These are phyloP conservation scores for Primulina eburnea DNA, from an alignment of 257 asterid genomes.

Conservation along the genomic window DNA sequence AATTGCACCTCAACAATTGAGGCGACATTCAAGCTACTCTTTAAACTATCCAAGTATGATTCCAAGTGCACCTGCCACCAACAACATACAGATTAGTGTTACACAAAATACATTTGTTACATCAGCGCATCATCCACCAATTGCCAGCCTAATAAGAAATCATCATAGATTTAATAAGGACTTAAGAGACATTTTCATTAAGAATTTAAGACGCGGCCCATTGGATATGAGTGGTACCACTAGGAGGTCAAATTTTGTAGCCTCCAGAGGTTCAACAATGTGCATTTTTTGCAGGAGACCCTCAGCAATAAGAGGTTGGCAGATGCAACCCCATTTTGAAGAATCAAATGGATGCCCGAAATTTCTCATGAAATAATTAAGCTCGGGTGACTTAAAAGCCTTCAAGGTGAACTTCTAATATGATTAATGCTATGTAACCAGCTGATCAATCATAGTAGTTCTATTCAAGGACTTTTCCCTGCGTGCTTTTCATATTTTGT, in stretches of 20 bases:
- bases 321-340: constrained; percentile 95
- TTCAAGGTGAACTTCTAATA: constrained; percentile 1
- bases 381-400: background rate
- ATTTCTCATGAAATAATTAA: constrained; percentile 18
- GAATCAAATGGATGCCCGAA: constrained; percentile 98
- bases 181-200: background rate
- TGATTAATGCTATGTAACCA: background rate
- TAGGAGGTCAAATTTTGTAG: constrained; percentile 80
- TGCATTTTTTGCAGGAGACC: constrained; percentile 55
- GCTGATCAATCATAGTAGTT: background rate
- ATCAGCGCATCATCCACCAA: background rate
- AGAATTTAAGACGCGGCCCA: background rate
- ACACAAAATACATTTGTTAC: background rate
- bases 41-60: constrained; percentile 69
- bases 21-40: constrained; percentile 66
- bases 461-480: background rate
- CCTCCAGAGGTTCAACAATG: constrained; percentile 85
- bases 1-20: constrained; percentile 70
- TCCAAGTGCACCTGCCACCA: constrained; percentile 81
- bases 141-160: constrained; percentile 2
- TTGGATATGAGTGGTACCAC: constrained; percentile 52
- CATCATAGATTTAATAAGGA: constrained; percentile 1
- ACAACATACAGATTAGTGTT: constrained; percentile 20
- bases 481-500: background rate
- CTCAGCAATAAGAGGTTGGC: constrained; percentile 61